Evolutionary conservation across 208 protist species (phyloP).

Genomic region (Leptomonas seymouri): DNA sequence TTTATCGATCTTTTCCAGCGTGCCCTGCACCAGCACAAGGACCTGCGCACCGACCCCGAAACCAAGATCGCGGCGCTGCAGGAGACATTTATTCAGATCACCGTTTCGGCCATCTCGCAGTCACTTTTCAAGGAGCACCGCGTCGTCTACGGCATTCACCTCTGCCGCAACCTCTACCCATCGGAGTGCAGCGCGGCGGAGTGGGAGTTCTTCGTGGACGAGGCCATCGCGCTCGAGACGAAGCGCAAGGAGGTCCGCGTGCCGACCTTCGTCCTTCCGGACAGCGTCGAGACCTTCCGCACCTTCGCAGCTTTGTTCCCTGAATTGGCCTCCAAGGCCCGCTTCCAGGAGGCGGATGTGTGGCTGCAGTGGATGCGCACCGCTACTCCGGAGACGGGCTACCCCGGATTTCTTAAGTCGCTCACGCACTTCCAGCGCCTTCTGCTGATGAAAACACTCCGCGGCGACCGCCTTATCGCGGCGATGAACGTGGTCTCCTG

Average conservation of each 20-base stretch:
- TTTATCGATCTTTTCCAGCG: constrained; percentile 91
- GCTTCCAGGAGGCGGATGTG: constrained; percentile 84
- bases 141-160: constrained; percentile 95
- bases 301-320: constrained; percentile 81
- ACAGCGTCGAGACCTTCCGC: constrained; percentile 80
- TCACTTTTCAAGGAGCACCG: constrained; percentile 97
- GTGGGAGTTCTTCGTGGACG: constrained; percentile 95
- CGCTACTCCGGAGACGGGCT: constrained; percentile 85
- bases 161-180: constrained; percentile 83
- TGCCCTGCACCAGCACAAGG: constrained; percentile 68
- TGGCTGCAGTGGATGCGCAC: constrained; percentile 94
- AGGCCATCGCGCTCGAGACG: constrained; percentile 27
- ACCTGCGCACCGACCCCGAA: constrained; percentile 77
- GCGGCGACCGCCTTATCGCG: constrained; percentile 95
- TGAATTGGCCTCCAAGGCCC: constrained; percentile 70
- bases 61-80: constrained; percentile 85
- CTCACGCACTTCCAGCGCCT: constrained; percentile 95
- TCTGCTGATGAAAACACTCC: constrained; percentile 94
- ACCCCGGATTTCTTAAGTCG: constrained; percentile 82
- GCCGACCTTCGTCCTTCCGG: constrained; percentile 88
- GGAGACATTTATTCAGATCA: constrained; percentile 80
- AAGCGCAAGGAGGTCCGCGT: constrained; percentile 75
- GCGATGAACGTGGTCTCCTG: constrained; percentile 91
- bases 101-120: constrained; percentile 83
- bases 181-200: constrained; percentile 69